Evolutionary conservation across 2,329 filamentous ascomycete genomes (phyloP), one percentile per base, ranked within the genome.

Genomic region (Davidsoniella neocaledoniae): DNA sequence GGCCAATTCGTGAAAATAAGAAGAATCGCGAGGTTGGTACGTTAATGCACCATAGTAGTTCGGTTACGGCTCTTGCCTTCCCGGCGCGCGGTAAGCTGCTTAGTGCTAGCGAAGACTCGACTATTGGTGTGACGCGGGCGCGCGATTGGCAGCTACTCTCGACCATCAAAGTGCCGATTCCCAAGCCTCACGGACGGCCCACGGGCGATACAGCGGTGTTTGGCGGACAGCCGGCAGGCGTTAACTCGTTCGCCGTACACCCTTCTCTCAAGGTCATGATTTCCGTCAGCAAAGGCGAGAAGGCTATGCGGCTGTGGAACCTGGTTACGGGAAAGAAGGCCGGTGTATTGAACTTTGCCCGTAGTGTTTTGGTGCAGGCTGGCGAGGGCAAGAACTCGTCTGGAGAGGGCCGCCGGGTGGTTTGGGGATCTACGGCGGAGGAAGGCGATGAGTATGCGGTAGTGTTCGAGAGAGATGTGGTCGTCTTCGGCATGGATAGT

Each of bases 211-310:
- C 90, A 16, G 86, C 87, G 6, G 80, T 83, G 2, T 75, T 81
- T 9, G 87, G 86, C 16, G 83, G 79, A 44, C 77, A 83, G 23
- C 88, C 88, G 0, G 77, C 81, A n/a, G 91, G 91, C 16, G 78
- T 96, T 57, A 96, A 94, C 62, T 85, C 88, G 62, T 94, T 98
- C 63, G 86, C 90, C 2, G 83, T 98, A 23, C 91, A 98, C 62
- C 90, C 91, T 0, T 93, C 85, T 63, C 86, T 94, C 75, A 96
- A 95, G 67, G 70, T 98, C 46, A 94, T 96, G 85, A 78, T 98
- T 53, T 93, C 79, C 57, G 87, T 96, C 7, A 83, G 86, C 57
- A 86, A 82, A 58, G 87, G 87, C 56, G 91, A 98, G 68, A 80
- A 79, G 56, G 86, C 81, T 60, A 93, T 98, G 84, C 72, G 91